phyloP scores from a whole-genome alignment of 352 stramenopile genomes.

The Pythium plurisporium region DNA sequence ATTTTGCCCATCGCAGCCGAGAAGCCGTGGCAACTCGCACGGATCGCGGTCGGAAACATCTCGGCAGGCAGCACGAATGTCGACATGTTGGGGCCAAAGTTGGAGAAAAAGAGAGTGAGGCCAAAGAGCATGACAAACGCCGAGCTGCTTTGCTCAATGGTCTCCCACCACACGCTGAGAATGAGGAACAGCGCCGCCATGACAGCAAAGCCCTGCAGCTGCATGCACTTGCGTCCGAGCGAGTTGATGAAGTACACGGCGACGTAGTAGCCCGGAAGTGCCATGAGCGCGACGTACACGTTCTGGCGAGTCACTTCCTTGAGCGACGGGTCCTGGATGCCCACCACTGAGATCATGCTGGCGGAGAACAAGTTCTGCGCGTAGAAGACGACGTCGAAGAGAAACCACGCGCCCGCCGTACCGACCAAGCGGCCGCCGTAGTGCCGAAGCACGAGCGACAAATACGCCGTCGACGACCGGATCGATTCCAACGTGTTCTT shows the following conservation, averaged over 20 bases:
- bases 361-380: slow-evolving; percentile 52
- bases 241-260: slow-evolving; percentile 50
- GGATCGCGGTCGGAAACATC: slow-evolving; percentile 81
- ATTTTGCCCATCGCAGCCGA: slow-evolving; percentile 84
- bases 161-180: slow-evolving; percentile 31
- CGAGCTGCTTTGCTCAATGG: slow-evolving; percentile 17
- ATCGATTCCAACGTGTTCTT: background rate
- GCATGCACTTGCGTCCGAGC: slow-evolving; percentile 47
- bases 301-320: slow-evolving; percentile 36
- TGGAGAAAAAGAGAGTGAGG: slow-evolving; percentile 46
- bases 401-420: slow-evolving; percentile 39
- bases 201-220: slow-evolving; percentile 43
- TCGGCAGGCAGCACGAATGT: slow-evolving; percentile 84
- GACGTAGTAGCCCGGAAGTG: slow-evolving; percentile 61
- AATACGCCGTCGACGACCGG: background rate
- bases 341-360: slow-evolving; percentile 33
- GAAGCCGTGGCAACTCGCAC: slow-evolving; percentile 85
- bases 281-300: slow-evolving; percentile 13
- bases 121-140: slow-evolving; percentile 50
- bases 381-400: slow-evolving; percentile 68
- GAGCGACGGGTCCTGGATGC: slow-evolving; percentile 28
- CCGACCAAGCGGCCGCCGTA: slow-evolving; percentile 31
- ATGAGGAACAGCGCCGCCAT: slow-evolving; percentile 43
- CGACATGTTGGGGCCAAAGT: slow-evolving; percentile 34
- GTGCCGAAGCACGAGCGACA: slow-evolving; percentile 27